Base-by-base conservation (phyloP, 1,139 yeast genomes). In the Citeromyces hawaiiensis region DNA sequence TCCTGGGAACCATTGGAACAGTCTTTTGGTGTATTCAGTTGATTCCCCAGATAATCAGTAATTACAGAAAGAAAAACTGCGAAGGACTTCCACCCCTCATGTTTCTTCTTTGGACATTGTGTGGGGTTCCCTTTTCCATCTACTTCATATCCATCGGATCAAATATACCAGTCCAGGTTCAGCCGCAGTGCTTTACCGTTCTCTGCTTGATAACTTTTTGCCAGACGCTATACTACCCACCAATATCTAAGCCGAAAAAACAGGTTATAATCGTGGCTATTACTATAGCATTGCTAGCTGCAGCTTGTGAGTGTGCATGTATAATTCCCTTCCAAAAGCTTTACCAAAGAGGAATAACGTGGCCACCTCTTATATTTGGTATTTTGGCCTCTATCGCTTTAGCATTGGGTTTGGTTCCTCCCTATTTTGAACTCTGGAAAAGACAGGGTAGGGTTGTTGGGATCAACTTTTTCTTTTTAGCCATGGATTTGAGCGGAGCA, bases 81-180 rank as follows among this genome's bases (percentile, higher is more conserved):
- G 70, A 70, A 18, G 79, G 78, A 1, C 53, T 73, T 13, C 78
- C 79, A 0, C 76, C 78, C 0, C 31, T 63, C 11, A 72, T 73
- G 73, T 64, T 72, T 73, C 68, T 71, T 44, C 55, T 73, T 15
- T 73, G 80, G 79, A 68, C 76, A 2, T 61, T 69, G 7, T 64
- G 76, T 43, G 78, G 78, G 1, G 49, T 73, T 0, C 79, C 79
- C 2, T 73, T 73, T 49, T 56, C 70, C 6, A 69, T 71, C 29
- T 73, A 72, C 51, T 73, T 73, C 46, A 51, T 70, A 41, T 68
- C 66, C 1, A 60, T 63, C 2, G 71, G 71, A 45, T 73, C 76
- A 0, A 64, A 73, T 13, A 66, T 73, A 2, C 77, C 78, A 0
- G 56, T 72, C 43, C 62, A 70, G 43, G 54, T 73, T 32, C 80